phyloP scores from a whole-genome alignment of 805 yeast species.

The Millerozyma miso region DNA sequence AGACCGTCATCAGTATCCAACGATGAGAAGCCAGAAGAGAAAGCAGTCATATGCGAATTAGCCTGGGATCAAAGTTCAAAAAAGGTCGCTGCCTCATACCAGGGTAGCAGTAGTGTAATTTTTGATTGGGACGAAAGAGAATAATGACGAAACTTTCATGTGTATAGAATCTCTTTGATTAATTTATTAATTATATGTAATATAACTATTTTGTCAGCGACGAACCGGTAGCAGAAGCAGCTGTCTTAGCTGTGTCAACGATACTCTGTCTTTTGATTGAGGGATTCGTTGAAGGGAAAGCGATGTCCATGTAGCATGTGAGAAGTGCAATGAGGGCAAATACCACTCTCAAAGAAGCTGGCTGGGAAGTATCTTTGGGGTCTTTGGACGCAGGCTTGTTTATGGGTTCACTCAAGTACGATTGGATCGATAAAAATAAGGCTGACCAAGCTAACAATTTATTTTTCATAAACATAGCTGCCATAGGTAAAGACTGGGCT shows the following conservation, averaged over 20 bases:
- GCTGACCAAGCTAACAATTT: conserved; percentile 56
- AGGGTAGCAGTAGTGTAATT: conserved; percentile 30
- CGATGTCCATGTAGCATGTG: conserved; percentile 53
- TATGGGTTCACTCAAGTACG: conserved; percentile 43
- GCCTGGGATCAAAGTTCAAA: conserved; percentile 30
- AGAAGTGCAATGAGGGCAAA: conserved; percentile 45
- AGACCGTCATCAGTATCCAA: background rate
- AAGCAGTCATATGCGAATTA: conserved; percentile 26
- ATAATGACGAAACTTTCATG: background rate
- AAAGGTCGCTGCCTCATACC: conserved; percentile 28
- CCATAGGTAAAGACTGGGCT: conserved; percentile 61
- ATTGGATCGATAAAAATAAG: conserved; percentile 45
- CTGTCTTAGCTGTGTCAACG: conserved; percentile 17
- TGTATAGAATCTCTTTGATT: background rate
- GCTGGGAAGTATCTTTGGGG: conserved; percentile 26
- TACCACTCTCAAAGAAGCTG: conserved; percentile 44
- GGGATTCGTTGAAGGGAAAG: conserved; percentile 42
- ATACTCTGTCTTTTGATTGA: conserved; percentile 19
- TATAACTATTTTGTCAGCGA: conserved; percentile 1
- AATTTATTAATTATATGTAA: conserved; percentile 2
- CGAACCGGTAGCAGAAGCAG: conserved; percentile 7
- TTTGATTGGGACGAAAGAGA: conserved; percentile 11
- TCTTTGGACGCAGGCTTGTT: conserved; percentile 21
- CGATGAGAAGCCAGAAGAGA: conserved; percentile 4
- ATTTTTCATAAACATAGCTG: conserved; percentile 63